phyloP scores from a whole-genome alignment of 129 eudicot species.

The Flaveria trinervia region DNA sequence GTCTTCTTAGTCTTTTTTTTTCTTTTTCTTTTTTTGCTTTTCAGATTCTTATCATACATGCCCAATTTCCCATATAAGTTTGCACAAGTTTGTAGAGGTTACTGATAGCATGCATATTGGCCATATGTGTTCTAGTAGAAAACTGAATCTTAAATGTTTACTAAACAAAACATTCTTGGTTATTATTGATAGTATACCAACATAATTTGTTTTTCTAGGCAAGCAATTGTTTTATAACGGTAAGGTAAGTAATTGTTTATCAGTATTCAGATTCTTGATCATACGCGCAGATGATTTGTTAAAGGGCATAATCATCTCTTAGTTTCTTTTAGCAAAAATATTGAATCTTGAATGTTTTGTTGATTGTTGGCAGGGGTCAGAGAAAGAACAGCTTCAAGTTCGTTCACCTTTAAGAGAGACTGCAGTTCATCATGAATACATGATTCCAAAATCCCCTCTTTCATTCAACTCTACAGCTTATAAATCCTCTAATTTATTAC shows the following conservation, averaged over 20 bases:
- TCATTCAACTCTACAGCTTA: conserved; percentile 45
- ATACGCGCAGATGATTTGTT: not conserved
- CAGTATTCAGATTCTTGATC: not conserved
- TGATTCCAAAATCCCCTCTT: conserved; percentile 67
- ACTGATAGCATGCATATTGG: not conserved
- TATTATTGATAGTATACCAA: not conserved
- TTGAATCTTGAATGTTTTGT: not conserved
- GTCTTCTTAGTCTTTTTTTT: no score
- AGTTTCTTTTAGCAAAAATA: not conserved
- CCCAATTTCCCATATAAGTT: not conserved
- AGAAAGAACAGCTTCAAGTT: conserved; percentile 35
- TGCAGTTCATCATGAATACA: conserved; percentile 44
- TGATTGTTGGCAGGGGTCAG: conserved; percentile 58
- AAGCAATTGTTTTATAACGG: not conserved
- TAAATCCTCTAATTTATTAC: conserved; percentile 54
- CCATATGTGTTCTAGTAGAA: not conserved
- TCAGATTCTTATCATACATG: conserved; percentile 5
- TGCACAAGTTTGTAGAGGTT: conserved; percentile 2
- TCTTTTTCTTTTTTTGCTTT: not conserved
- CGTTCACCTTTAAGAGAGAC: conserved; percentile 72
- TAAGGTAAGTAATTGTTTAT: not conserved
- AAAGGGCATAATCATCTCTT: not conserved
- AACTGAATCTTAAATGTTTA: not conserved
- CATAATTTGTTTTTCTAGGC: conserved; percentile 9
- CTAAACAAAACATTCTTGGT: not conserved